Evolutionary conservation across 78 protist genomes (phyloP).

Genomic region (Speleostelium caveatum): DNA sequence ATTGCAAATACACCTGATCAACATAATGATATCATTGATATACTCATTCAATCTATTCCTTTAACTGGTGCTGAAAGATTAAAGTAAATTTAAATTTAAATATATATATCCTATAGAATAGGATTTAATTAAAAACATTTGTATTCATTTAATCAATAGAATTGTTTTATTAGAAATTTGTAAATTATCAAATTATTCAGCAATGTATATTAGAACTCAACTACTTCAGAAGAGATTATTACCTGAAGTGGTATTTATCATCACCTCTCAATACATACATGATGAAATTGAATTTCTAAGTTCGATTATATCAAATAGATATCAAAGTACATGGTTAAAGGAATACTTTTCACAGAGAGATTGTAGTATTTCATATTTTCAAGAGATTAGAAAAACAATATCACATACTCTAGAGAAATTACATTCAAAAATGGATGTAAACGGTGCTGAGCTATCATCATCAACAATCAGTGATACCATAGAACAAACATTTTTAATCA

Average conservation of each 20-base stretch:
- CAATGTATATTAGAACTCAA: constrained; percentile 10
- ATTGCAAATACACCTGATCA: constrained; percentile 10
- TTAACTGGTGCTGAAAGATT: constrained; percentile 30
- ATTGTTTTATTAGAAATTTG: constrained; percentile 39
- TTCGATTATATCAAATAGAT: constrained; percentile 36
- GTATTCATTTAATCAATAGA: too few relatives aligned
- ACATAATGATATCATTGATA: constrained; percentile 39
- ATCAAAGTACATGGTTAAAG: constrained; percentile 46
- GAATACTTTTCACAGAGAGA: constrained; percentile 32
- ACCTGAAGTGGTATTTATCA: constrained; percentile 41
- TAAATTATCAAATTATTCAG: constrained; percentile 15
- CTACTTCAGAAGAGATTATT: constrained; percentile 2
- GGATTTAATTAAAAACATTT: too few relatives aligned
- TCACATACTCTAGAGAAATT: not conserved
- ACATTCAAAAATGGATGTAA: not conserved
- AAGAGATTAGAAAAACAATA: not conserved
- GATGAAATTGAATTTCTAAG: constrained; percentile 49
- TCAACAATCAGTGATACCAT: too few relatives aligned
- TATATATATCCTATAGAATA: too few relatives aligned
- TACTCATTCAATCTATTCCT: not conserved
- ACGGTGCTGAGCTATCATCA: too few relatives aligned
- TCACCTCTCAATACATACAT: constrained; percentile 15
- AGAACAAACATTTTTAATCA: constrained; percentile 1
- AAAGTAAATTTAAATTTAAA: too few relatives aligned
- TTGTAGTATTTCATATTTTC: constrained; percentile 5